These are phyloP conservation scores for Fragilaria crotonensis DNA, from an alignment of 108 stramenopile species.

Conservation along the genomic window DNA sequence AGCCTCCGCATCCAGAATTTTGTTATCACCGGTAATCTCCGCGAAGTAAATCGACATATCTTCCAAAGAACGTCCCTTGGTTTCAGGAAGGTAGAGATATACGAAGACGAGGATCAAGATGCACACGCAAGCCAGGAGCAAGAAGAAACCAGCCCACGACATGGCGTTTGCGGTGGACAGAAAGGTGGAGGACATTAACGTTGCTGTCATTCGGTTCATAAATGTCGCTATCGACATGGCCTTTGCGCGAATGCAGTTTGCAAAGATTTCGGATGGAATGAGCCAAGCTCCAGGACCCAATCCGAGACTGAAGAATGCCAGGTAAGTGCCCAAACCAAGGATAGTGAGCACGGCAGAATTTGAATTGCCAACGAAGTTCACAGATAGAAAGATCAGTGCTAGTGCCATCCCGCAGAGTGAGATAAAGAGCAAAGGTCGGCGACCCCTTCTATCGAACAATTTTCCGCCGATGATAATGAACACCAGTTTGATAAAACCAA, in stretches of 20 bases:
- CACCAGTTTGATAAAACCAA: conserved; percentile 60
- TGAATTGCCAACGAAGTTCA: conserved; percentile 20
- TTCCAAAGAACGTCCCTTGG: conserved; percentile 72
- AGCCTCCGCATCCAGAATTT: conserved; percentile 62
- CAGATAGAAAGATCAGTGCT: conserved; percentile 38
- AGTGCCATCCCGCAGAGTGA: conserved; percentile 50
- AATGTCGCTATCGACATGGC: conserved; percentile 82
- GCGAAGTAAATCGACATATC: conserved; percentile 85
- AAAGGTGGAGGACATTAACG: conserved; percentile 74
- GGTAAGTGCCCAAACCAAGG: conserved; percentile 37
- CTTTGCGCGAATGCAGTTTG: conserved; percentile 76
- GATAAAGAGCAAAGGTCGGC: conserved; percentile 59
- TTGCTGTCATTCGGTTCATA: conserved; percentile 72
- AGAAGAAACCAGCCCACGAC: conserved; percentile 66
- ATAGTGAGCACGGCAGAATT: conserved; percentile 12
- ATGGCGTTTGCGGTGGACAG: conserved; percentile 63
- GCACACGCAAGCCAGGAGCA: conserved; percentile 49
- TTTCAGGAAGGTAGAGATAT: conserved; percentile 70
- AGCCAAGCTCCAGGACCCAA: conserved; percentile 84
- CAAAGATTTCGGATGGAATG: conserved; percentile 79
- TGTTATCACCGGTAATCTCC: conserved; percentile 65
- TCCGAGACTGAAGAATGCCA: conserved; percentile 79
- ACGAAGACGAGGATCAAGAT: conserved; percentile 48
- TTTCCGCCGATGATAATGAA: conserved; percentile 57
- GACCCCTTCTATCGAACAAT: conserved; percentile 59